These are phyloP conservation scores for Tulasnella sp. DNA, from an alignment of 768 basidiomycete species.

Conservation along the genomic window DNA sequence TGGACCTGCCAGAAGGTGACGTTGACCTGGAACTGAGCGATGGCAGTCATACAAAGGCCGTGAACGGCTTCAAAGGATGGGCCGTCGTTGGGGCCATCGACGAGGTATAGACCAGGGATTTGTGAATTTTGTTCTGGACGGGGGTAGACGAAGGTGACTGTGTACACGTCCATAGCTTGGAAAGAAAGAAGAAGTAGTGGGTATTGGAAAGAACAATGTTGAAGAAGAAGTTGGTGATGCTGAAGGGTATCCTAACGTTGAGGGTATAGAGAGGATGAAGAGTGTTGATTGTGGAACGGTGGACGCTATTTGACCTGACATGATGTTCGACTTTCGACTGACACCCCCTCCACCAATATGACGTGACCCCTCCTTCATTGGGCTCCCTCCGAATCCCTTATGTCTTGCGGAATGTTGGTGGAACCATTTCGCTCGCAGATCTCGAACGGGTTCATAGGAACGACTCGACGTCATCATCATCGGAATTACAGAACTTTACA, in stretches of 20 bases:
- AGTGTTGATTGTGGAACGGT: background rate
- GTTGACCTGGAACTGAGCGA: conserved; percentile 39
- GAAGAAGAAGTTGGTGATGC: background rate
- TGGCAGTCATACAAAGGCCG: conserved; percentile 71
- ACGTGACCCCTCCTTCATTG: background rate
- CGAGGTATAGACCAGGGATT: conserved; percentile 25
- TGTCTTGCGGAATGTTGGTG: too few species aligned
- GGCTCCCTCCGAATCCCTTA: background rate
- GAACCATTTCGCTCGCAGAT: too few species aligned
- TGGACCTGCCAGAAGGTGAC: conserved; percentile 60
- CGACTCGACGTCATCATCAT: background rate
- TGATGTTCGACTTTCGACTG: background rate
- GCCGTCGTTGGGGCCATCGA: conserved; percentile 29
- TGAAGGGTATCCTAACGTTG: background rate
- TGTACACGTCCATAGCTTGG: conserved; percentile 82
- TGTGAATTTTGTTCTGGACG: conserved; percentile 52
- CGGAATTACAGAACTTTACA: too few species aligned
- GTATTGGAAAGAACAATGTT: background rate
- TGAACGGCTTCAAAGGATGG: conserved; percentile 66
- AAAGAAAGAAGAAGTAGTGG: background rate
- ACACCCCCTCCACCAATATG: background rate
- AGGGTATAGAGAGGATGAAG: background rate
- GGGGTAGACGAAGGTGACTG: conserved; percentile 87
- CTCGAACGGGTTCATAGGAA: too few species aligned
- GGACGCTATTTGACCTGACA: background rate